These are phyloP conservation scores for Mycena galopus DNA, from an alignment of 768 basidiomycete genomes.

Conservation along the genomic window DNA sequence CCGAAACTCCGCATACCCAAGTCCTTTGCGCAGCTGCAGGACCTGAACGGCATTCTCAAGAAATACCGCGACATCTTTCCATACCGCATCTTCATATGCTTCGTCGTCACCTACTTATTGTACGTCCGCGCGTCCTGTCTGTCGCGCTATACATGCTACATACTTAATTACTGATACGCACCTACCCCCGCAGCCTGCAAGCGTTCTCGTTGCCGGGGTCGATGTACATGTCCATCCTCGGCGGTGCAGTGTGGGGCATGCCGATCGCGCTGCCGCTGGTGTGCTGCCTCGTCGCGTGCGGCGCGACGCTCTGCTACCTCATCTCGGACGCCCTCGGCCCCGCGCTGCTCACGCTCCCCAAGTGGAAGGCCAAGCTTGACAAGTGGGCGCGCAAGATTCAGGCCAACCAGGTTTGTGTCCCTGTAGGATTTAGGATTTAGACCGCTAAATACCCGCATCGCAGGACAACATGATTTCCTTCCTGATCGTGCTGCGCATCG, in stretches of 20 bases:
- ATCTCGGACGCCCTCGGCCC: slow-evolving; percentile 94
- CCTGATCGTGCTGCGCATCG: slow-evolving; percentile 94
- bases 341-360: slow-evolving; percentile 88
- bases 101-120: slow-evolving; percentile 93
- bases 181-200: slow-evolving; percentile 73
- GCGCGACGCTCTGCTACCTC: slow-evolving; percentile 92
- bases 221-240: slow-evolving; percentile 97
- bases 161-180: neutral
- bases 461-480: slow-evolving; percentile 89
- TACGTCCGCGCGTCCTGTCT: slow-evolving; percentile 55
- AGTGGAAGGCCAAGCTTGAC: slow-evolving; percentile 86
- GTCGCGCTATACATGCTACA: too few relatives aligned
- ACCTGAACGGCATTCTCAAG: slow-evolving; percentile 86
- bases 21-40: slow-evolving; percentile 88
- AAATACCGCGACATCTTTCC: slow-evolving; percentile 94
- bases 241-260: slow-evolving; percentile 96
- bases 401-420: slow-evolving; percentile 55
- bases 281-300: slow-evolving; percentile 91
- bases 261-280: slow-evolving; percentile 88
- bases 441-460: neutral
- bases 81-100: slow-evolving; percentile 87
- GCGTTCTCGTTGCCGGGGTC: slow-evolving; percentile 97
- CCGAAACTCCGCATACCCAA: slow-evolving; percentile 85
- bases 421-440: neutral
- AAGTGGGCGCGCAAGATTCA: slow-evolving; percentile 85